Evolutionary conservation across 495 filamentous ascomycete genomes (phyloP), one percentile per base, ranked within the genome.

Genomic region (Immersiella caudata): DNA sequence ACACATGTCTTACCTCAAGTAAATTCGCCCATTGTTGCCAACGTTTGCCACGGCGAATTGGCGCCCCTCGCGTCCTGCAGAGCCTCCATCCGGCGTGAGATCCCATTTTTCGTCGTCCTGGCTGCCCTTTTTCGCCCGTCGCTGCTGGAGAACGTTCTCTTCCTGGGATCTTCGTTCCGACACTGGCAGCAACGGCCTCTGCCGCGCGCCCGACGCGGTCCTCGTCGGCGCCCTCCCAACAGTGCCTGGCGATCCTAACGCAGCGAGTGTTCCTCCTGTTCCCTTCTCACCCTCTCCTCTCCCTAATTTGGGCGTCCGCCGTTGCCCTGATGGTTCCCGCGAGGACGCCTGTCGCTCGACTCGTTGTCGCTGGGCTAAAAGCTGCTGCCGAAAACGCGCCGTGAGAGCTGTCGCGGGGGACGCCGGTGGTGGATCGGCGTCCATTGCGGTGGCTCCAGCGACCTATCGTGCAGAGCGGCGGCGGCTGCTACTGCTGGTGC

Each of bases 41-140:
- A 98, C 90, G 80, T 96, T 97, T 25, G 91, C 93, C 64, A 97
- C 94, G 11, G 93, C 92, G 78, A 97, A 98, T 73, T 95, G 91
- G 59, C 91, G 84, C 26, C 89, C 91, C 79, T 85, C 83, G 67
- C 83, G 78, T 9, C 84, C 85, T n/a, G 79, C 81, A 21, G 79
- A 81, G 25, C 76, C 75, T 46, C 81, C 82, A 60, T 87, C 84
- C 6, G 80, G 82, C 5, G 81, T 74, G 60, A 85, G 74, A 35
- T 83, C 82, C 74, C 75, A 80, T 71, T 80, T 84, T 40, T 80
- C 80, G 22, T 78, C 77, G 54, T 75, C 71, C 59, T 77, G 75
- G 52, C 75, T 72, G 58, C 29, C 67, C 69, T 73, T 78, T 64
- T 71, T 78, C 14, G 54, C 57, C 24, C 72, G 70, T 16, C 73